Base-by-base conservation (phyloP, 2,329 filamentous ascomycete genomes). In the Fusarium anthophilum region DNA sequence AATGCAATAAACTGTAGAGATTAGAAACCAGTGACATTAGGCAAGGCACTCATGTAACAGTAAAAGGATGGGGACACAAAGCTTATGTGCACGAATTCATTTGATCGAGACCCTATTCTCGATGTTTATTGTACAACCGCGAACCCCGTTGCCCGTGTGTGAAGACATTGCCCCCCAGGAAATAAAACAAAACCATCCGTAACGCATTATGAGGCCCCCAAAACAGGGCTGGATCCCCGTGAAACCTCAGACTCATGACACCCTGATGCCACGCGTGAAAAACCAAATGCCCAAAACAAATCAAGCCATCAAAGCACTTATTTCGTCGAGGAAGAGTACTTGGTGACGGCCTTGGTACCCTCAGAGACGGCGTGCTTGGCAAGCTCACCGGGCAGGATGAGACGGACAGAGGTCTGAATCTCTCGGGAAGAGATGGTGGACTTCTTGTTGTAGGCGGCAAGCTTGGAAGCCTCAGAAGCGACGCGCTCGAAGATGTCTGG, bases 391-490 rank as follows among this genome's bases (percentile, higher is more conserved):
- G 96, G 96, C 62, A 99, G 93, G 87, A 99, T 99, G 73, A 99
- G 92, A 79, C 96, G 93, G 80, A 99, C 96, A 79, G 96, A 98
- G 80, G 96, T 99, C 91, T 99, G 96, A 84, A 99, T 99, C 89
- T 99, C 96, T 83, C 96, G 93, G 79, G 96, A 98, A 62, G 96
- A 98, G 87, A 99, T 99, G 84, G 96, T 99, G 58, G 96, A 98
- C 91, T 99, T 99, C 93, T 98, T 99, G 93, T 99, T 99, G 91
- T 99, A 99, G 76, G 96, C 96, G 79, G 96, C 96, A 72, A 99
- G 93, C 93, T 99, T 99, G 84, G 94, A 98, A 59, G 96, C 96
- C 88, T 99, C 96, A 69, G 96, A 98, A 77, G 96, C 96, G 80
- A 99, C 96, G 80, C 96, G 95, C 92, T 99, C 96, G 85, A 99